Percentiles rank a stretch among this genome's conserved stretches.
Evolutionary conservation across 73 alveolate genomes (phyloP).

Genomic region (Tetrahymena thermophila): DNA sequence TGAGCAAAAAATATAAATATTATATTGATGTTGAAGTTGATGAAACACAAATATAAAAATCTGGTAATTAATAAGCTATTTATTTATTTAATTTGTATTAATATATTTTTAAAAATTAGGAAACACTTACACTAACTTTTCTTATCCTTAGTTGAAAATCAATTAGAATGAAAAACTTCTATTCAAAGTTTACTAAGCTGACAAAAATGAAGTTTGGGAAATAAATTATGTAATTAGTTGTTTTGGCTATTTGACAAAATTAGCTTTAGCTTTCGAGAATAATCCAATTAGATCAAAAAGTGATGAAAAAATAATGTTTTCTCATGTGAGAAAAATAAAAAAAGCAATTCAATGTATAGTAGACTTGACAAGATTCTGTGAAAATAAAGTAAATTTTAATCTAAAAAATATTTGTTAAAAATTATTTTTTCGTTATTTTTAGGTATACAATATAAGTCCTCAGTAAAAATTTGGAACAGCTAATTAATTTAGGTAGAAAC

Average conservation of each 20-base stretch:
- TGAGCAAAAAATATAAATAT: not conserved
- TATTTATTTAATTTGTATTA: not conserved
- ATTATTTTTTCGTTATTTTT: too few species aligned
- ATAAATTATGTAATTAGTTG: slow-evolving; percentile 34
- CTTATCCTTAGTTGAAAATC: not conserved
- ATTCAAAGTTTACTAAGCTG: slow-evolving; percentile 21
- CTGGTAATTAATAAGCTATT: not conserved
- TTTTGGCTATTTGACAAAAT: slow-evolving; percentile 12
- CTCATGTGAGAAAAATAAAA: slow-evolving; percentile 12
- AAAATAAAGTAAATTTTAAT: not conserved
- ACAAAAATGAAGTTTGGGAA: slow-evolving; percentile 45
- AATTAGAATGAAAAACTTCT: not conserved
- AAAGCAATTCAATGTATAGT: slow-evolving; percentile 28
- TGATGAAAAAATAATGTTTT: slow-evolving; percentile 21
- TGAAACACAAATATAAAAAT: not conserved
- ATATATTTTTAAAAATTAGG: not conserved
- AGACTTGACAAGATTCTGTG: slow-evolving; percentile 28
- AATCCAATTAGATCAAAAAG: slow-evolving; percentile 5
- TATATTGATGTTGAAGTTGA: not conserved
- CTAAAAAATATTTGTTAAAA: too few species aligned
- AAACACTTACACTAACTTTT: not conserved
- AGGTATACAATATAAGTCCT: slow-evolving; percentile 34
- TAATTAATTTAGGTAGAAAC: slow-evolving; percentile 16
- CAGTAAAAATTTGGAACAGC: slow-evolving; percentile 34
- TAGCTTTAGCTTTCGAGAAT: not conserved